Base-by-base conservation (phyloP, 176 grass and related monocot species). In the Triticum dicoccoides region DNA sequence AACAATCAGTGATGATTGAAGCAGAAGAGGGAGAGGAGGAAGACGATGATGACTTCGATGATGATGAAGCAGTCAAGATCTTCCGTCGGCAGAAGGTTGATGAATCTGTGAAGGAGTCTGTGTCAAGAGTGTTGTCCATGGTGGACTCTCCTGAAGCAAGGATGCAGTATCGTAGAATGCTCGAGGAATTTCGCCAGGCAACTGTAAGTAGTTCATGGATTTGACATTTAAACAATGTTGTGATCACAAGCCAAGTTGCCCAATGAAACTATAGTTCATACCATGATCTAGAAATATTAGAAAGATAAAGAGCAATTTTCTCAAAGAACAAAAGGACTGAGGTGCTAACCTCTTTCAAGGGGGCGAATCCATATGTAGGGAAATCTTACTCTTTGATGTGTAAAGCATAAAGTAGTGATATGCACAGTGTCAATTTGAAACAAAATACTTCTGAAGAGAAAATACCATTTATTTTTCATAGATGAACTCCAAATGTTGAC, bases 41-140 rank as follows among this genome's bases (percentile, higher is more conserved):
- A 2, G 90, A 85, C 34, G 84, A 84, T 29, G 91, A 89, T 61
- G 93, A 91, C 41, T 91, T 91, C 2, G 14, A 88, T 17, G 95
- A 98, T 47, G 94, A 99, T 65, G 94, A 96, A 79, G 88, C 93
- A 69, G 75, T 85, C 42, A 94, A 96, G 83, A 38, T 89, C 64
- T 99, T 99, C 77, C 92, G 90, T 42, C 93, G 78, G 69, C 94
- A 94, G 77, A 99, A 99, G 81, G 94, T 99, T 35, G 94, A 99
- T 91, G 87, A 90, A 77, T 78, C 97, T 61, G 61, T 99, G 69
- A 91, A 97, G 30, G 90, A 93, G 74, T 85, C 97, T 61, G 72
- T 99, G 75, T 94, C 94, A 51, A 90, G 97, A 89, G 97, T 99
- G 62, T 9, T 96, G 56, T 99, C 90, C 13, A 93, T 99, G 92